Percentiles rank a stretch among this genome's conserved stretches.
Conservation (phyloP, 129 eudicot genomes). For the Logfia minima region DNA sequence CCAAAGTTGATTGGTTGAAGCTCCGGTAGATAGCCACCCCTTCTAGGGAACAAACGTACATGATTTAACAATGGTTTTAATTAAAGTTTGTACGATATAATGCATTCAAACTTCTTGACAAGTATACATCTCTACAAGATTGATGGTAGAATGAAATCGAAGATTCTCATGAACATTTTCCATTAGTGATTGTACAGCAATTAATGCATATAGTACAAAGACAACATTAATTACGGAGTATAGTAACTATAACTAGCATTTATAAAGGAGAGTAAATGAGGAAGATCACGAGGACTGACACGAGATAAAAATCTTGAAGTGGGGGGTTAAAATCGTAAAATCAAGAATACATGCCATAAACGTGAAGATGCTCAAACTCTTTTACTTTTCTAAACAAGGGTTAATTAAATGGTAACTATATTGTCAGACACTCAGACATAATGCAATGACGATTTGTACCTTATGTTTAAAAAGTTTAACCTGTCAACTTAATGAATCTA, state of each 20-base stretch:
- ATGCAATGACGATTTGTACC: too few species aligned
- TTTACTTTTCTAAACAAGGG: too few species aligned
- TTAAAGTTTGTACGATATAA: not conserved
- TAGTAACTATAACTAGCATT: too few species aligned
- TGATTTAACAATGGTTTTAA: not conserved
- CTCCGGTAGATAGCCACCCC: too few species aligned
- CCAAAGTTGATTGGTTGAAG: too few species aligned
- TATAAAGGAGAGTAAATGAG: not conserved
- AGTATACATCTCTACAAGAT: not conserved
- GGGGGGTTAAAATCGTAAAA: not conserved
- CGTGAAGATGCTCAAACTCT: slow-evolving; percentile 24
- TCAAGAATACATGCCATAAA: not conserved
- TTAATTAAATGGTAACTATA: too few species aligned
- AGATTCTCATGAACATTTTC: not conserved
- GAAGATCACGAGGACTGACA: slow-evolving; percentile 24
- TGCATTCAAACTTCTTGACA: not conserved
- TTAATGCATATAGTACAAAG: not conserved
- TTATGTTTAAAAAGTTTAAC: too few species aligned
- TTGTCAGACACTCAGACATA: too few species aligned
- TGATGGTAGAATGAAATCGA: not conserved
- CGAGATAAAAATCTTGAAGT: not conserved
- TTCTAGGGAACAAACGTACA: too few species aligned
- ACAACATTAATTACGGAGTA: not conserved
- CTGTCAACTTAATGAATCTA: too few species aligned
- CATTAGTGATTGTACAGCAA: not conserved